A percentile compares a stretch with the other conserved stretches of the same genome.
These are phyloP conservation scores for Ophiostoma tasmaniense DNA, from an alignment of 2,329 filamentous ascomycete species.

Conservation along the genomic window DNA sequence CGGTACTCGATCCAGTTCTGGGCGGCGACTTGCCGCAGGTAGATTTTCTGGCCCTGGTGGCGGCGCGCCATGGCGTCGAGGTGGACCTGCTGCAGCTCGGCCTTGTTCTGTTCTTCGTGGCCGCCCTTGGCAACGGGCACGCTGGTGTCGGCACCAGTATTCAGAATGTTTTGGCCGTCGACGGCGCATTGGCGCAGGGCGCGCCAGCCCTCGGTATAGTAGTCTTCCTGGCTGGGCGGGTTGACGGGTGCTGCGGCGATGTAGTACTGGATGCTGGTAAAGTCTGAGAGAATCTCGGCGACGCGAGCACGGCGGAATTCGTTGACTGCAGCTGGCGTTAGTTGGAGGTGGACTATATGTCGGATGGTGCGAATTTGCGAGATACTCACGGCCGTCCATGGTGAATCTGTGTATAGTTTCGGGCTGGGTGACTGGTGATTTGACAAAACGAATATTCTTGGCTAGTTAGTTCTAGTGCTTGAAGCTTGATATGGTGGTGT, in stretches of 20 bases:
- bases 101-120: slow-evolving; percentile 51
- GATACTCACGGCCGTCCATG: slow-evolving; percentile 22
- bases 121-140: slow-evolving; percentile 47
- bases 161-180: slow-evolving; percentile 57
- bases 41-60: slow-evolving; percentile 58
- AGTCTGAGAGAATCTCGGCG: slow-evolving; percentile 54
- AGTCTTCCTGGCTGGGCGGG: slow-evolving; percentile 48
- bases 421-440: not conserved
- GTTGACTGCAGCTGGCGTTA: slow-evolving; percentile 44
- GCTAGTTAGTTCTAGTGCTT: not conserved
- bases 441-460: not conserved
- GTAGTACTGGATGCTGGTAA: slow-evolving; percentile 52
- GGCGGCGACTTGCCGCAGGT: slow-evolving; percentile 50
- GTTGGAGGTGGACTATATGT: not conserved
- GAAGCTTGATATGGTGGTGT: not conserved
- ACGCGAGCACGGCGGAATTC: slow-evolving; percentile 50
- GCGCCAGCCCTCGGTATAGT: slow-evolving; percentile 56
- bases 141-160: slow-evolving; percentile 53
- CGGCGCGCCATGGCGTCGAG: slow-evolving; percentile 53
- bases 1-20: slow-evolving; percentile 52
- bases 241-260: slow-evolving; percentile 50
- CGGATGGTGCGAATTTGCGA: not conserved
- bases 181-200: slow-evolving; percentile 52
- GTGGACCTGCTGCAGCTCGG: slow-evolving; percentile 52
- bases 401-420: not conserved